Evolutionary conservation across 129 eudicot genomes (phyloP).

Genomic region (Sambucus nigra): DNA sequence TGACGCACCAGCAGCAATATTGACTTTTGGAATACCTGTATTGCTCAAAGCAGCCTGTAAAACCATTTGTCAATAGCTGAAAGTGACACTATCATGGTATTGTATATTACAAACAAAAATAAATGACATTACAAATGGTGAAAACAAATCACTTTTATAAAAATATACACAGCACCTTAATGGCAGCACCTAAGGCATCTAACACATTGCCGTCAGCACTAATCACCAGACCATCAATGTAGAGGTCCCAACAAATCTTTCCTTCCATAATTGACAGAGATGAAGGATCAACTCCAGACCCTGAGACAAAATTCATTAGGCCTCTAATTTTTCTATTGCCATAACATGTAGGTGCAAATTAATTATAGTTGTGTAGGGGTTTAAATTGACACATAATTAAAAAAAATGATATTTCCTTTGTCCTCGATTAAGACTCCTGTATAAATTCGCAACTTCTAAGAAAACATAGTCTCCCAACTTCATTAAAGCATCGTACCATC

Average conservation of each 20-base stretch:
- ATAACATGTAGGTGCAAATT: background rate
- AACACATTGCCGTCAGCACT: conserved; percentile 89
- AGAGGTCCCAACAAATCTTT: conserved; percentile 93
- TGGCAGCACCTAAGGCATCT: conserved; percentile 97
- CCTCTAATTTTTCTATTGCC: background rate
- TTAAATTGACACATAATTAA: too few relatives aligned
- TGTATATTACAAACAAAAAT: too few relatives aligned
- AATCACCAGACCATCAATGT: conserved; percentile 85
- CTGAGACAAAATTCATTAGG: conserved; percentile 26
- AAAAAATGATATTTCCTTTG: too few relatives aligned
- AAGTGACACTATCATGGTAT: too few relatives aligned
- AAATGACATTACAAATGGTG: too few relatives aligned
- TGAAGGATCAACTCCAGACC: conserved; percentile 86
- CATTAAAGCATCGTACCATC: too few relatives aligned
- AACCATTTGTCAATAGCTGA: conserved; percentile 3
- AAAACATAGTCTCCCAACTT: too few relatives aligned
- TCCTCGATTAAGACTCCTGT: conserved; percentile 2
- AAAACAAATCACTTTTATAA: too few relatives aligned
- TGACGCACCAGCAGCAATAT: conserved; percentile 50
- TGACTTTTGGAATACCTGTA: conserved; percentile 74
- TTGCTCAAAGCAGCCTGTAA: conserved; percentile 84
- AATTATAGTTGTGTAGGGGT: background rate
- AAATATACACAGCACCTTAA: conserved; percentile 43
- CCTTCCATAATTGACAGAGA: conserved; percentile 70
- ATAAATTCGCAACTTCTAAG: background rate